Percentiles rank a stretch among this genome's conserved stretches.
Evolutionary conservation across 208 protist genomes (phyloP).

Genomic region (Phytomonas francai): DNA sequence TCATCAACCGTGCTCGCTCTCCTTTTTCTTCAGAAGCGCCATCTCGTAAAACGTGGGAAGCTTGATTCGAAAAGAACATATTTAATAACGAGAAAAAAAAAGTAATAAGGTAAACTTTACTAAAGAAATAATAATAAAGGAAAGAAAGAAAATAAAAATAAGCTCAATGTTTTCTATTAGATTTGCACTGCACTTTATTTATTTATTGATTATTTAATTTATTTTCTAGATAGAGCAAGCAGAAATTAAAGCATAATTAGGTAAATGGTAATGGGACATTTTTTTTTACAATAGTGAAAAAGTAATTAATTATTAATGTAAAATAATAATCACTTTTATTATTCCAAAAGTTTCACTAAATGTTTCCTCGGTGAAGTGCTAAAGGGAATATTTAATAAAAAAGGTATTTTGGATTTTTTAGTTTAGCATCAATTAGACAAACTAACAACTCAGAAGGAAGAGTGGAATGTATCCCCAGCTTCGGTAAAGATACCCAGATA

Average conservation of each 20-base stretch:
- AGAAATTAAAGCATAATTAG: not conserved
- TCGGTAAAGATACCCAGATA: conserved; percentile 26
- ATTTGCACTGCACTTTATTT: not conserved
- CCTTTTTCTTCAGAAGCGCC: conserved; percentile 90
- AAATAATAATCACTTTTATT: conserved; percentile 15
- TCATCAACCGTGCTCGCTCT: conserved; percentile 88
- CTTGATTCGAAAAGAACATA: conserved; percentile 80
- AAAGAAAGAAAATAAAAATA: not conserved
- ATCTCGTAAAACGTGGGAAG: conserved; percentile 69
- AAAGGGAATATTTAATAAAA: not conserved
- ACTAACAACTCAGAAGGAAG: conserved; percentile 44
- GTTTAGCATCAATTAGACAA: conserved; percentile 30
- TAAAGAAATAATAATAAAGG: conserved; percentile 14
- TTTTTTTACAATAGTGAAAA: conserved; percentile 1
- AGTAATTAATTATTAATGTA: conserved; percentile 23
- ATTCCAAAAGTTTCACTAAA: conserved; percentile 6
- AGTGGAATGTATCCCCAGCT: conserved; percentile 56
- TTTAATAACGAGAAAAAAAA: conserved; percentile 21
- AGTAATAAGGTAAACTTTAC: conserved; percentile 11
- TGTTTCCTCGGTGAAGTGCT: not conserved
- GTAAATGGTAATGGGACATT: not conserved
- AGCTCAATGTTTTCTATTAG: not conserved
- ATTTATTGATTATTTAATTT: not conserved
- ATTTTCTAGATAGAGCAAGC: not conserved
- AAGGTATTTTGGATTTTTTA: conserved; percentile 16